Evolutionary conservation across 1,139 yeast genomes (phyloP).

Genomic region (Candida tropicalis): DNA sequence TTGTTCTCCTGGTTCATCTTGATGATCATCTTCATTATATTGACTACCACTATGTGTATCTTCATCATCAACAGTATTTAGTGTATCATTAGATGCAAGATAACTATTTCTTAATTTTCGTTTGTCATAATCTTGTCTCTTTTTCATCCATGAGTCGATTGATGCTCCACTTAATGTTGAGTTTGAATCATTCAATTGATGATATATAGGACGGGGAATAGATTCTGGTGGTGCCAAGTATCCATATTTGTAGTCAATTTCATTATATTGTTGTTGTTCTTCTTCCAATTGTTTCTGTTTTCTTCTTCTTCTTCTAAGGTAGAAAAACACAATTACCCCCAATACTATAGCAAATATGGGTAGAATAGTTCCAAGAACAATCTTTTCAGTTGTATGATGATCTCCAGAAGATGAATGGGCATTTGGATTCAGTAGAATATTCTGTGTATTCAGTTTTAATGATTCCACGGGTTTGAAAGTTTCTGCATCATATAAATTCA

Average conservation of each 20-base stretch:
- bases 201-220: constrained; percentile 12
- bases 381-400: constrained; percentile 19
- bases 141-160: constrained; percentile 55
- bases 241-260: constrained; percentile 40
- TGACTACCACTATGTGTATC: not conserved
- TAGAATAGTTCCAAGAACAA: constrained; percentile 38
- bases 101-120: constrained; percentile 25
- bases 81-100: constrained; percentile 29
- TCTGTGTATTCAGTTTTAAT: constrained; percentile 17
- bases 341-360: constrained; percentile 28
- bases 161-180: constrained; percentile 40
- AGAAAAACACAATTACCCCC: constrained; percentile 19
- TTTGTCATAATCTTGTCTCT: constrained; percentile 51
- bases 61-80: constrained; percentile 19
- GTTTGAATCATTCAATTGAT: constrained; percentile 34
- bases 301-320: constrained; percentile 26
- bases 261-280: constrained; percentile 30
- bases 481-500: constrained; percentile 29
- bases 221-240: constrained; percentile 16
- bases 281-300: constrained; percentile 21
- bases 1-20: constrained; percentile 1
- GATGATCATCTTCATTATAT: constrained; percentile 1
- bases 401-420: not conserved
- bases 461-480: constrained; percentile 25
- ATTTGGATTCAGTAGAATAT: constrained; percentile 3